Percentiles rank a stretch among this genome's conserved stretches.
Conservation (phyloP, 2,329 filamentous ascomycete species). For the Fusarium poae region DNA sequence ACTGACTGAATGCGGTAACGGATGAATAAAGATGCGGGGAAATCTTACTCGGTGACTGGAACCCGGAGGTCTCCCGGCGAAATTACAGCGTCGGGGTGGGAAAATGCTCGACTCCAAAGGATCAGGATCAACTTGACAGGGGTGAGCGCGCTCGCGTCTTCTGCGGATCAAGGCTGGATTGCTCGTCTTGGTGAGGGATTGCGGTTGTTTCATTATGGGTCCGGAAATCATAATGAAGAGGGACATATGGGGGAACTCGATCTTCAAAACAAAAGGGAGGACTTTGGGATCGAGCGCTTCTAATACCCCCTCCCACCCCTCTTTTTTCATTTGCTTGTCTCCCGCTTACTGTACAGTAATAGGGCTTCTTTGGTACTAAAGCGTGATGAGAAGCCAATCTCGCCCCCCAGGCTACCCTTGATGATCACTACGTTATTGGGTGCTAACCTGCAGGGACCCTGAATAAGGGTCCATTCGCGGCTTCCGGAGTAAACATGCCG, state of each 20-base stretch:
- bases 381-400: conserved; percentile 2
- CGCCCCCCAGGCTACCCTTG: conserved; percentile 12
- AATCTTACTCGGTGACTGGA: conserved; percentile 14
- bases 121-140: conserved; percentile 3
- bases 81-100: conserved; percentile 24
- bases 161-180: conserved; percentile 7
- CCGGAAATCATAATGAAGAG: background rate
- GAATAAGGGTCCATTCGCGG: conserved; percentile 29
- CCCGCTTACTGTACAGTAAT: conserved; percentile 1
- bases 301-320: conserved; percentile 20
- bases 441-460: conserved; percentile 22
- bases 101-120: conserved; percentile 20
- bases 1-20: background rate
- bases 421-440: conserved; percentile 20
- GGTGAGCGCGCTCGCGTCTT: conserved; percentile 14
- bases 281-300: conserved; percentile 17
- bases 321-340: background rate
- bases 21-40: conserved; percentile 11
- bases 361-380: background rate
- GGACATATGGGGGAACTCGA: background rate
- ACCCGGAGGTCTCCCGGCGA: background rate
- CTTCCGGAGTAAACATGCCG: conserved; percentile 20
- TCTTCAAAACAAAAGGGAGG: conserved; percentile 7
- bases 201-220: conserved; percentile 14
- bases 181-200: conserved; percentile 9